A percentile compares a stretch with the other conserved stretches of the same genome.
Conservation (phyloP, 768 basidiomycete species). For the Naganishia randhawae region DNA sequence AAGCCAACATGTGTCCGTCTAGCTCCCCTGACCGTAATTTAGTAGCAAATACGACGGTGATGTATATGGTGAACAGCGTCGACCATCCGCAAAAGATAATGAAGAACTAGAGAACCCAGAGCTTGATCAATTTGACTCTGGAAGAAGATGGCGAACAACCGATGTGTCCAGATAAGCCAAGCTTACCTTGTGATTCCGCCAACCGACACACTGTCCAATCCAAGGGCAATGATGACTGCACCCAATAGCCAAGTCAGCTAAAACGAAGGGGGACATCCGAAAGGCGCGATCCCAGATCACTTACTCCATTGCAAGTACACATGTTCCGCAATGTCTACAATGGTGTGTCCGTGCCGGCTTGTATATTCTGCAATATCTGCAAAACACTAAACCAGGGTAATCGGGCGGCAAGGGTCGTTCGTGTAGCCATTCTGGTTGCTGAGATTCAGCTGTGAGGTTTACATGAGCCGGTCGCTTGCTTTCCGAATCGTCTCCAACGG, state of each 20-base stretch:
- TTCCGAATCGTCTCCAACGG: not conserved
- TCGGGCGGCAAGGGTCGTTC: slow-evolving; percentile 24
- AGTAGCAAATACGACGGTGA: slow-evolving; percentile 52
- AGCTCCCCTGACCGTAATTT: slow-evolving; percentile 41
- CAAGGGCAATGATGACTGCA: slow-evolving; percentile 55
- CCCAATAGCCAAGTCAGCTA: slow-evolving; percentile 1
- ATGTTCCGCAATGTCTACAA: slow-evolving; percentile 49
- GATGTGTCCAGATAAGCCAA: not conserved
- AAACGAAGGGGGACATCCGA: not conserved
- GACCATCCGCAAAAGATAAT: slow-evolving; percentile 71
- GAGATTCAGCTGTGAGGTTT: too few species aligned
- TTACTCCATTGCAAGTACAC: slow-evolving; percentile 48
- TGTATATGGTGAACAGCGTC: slow-evolving; percentile 58
- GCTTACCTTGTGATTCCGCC: slow-evolving; percentile 77
- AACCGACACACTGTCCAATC: slow-evolving; percentile 93
- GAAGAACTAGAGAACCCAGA: slow-evolving; percentile 53
- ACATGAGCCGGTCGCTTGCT: not conserved
- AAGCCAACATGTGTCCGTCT: slow-evolving; percentile 67
- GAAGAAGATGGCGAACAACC: too few species aligned
- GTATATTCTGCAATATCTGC: slow-evolving; percentile 43
- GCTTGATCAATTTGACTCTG: not conserved
- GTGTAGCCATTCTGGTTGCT: not conserved
- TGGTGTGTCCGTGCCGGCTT: slow-evolving; percentile 49
- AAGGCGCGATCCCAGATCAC: slow-evolving; percentile 15
- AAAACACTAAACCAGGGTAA: slow-evolving; percentile 11